A percentile compares a stretch with the other conserved stretches of the same genome.
Conservation (phyloP, 306 rosid species). For the Prunus mira region DNA sequence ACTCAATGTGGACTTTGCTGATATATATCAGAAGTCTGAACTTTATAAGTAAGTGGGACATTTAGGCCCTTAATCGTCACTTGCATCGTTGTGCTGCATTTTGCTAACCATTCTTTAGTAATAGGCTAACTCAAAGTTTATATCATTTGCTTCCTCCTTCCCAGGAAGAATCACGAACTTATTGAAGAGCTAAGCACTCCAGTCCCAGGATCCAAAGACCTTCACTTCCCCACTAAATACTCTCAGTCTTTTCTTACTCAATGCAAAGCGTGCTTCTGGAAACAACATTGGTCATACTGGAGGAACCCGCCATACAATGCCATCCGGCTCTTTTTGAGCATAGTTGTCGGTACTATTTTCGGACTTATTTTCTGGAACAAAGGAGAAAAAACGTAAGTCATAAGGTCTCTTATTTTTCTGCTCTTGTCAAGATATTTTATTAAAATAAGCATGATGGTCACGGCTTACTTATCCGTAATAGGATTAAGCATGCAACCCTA, state of each 20-base stretch:
- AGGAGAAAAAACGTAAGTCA: conserved; percentile 23
- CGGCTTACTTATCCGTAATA: too few relatives aligned
- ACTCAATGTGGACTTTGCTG: background rate
- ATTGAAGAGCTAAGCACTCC: conserved; percentile 23
- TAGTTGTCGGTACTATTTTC: conserved; percentile 17
- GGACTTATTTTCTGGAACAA: conserved; percentile 33
- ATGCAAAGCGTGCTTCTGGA: conserved; percentile 32
- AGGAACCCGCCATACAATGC: conserved; percentile 22
- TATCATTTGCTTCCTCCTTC: background rate
- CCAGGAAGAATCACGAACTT: conserved; percentile 26
- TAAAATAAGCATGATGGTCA: too few relatives aligned
- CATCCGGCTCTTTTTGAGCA: conserved; percentile 17
- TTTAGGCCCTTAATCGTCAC: background rate
- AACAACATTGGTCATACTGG: conserved; percentile 21
- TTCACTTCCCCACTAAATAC: conserved; percentile 28
- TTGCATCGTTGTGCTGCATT: background rate
- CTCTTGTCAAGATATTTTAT: background rate
- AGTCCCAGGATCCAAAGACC: conserved; percentile 24
- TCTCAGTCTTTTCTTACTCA: conserved; percentile 23
- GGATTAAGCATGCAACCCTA: too few relatives aligned
- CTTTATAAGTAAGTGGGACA: conserved; percentile 5
- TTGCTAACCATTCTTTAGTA: background rate
- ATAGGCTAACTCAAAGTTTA: background rate
- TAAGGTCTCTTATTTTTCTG: background rate
- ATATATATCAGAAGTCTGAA: background rate